Evolutionary conservation across 2,329 filamentous ascomycete genomes (phyloP), one percentile per base, ranked within the genome.

Genomic region (Dothideomycetidae sp.): DNA sequence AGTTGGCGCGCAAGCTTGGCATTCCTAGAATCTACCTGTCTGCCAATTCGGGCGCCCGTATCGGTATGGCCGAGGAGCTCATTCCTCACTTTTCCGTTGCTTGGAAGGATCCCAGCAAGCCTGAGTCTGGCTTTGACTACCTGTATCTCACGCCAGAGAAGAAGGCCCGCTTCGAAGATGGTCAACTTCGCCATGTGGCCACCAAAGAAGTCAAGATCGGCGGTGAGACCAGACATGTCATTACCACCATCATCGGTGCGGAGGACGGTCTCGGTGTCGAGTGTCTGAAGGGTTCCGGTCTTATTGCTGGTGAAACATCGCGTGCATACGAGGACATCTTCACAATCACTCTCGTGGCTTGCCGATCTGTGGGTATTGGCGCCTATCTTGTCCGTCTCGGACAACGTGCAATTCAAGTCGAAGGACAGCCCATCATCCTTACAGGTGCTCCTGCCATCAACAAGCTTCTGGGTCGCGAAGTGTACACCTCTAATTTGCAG

Each of bases 251-350:
- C 50, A 68, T 98, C 47, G 90, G 90, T 64, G 76, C 80, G 46
- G 88, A 96, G 60, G 88, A 98, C 50, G 90, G 90, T 46, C 77
- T 98, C 37, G 90, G 90, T 73, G 90, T 98, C 43, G 90, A 98
- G 66, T 98, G 86, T 65, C 66, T 98, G 61, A 81, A 85, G 59
- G 90, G 90, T 45, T 98, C 90, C 49, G 90, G 90, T 75, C 74
- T 98, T 50, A 98, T 98, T 64, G 90, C 90, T 43, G 90, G 90
- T 69, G 88, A 88, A 53, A 98, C 90, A 23, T 93, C 86, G 57
- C 78, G 82, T 57, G 90, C 90, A 29, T 98, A 98, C 64, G 88
- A 94, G 54, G 90, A 98, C 58, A 94, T 98, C 59, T 98, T 98
- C 67, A 98, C 90, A 41, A 79, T 94, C 53, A 98, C 90, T 13